phyloP scores from a whole-genome alignment of 306 rosid species.

The Castanospermum australe region DNA sequence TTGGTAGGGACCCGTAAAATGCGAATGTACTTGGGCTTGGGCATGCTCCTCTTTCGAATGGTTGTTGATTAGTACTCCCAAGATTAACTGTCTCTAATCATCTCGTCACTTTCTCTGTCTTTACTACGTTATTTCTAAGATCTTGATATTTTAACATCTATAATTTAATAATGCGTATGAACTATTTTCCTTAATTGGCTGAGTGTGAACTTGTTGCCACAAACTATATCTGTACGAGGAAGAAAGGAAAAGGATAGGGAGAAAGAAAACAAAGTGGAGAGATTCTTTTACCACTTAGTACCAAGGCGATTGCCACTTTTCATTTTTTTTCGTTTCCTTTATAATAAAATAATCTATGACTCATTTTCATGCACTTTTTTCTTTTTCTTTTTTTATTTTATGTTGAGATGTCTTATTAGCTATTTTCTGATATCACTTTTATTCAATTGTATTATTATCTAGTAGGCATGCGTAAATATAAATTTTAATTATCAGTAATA shows the following conservation, averaged over 20 bases:
- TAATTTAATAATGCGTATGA: too few relatives aligned
- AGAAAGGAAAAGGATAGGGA: background rate
- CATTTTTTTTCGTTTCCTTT: background rate
- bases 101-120: too few relatives aligned
- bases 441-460: background rate
- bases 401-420: background rate
- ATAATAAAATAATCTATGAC: background rate
- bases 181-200: too few relatives aligned
- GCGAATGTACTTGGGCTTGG: too few relatives aligned
- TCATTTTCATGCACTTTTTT: background rate
- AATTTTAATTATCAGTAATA: background rate
- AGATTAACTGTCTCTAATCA: too few relatives aligned
- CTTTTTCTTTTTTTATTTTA: background rate
- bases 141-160: too few relatives aligned
- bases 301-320: background rate
- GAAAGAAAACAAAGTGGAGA: background rate
- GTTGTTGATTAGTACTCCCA: too few relatives aligned
- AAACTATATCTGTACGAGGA: too few relatives aligned
- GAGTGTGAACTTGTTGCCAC: too few relatives aligned
- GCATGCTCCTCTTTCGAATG: too few relatives aligned
- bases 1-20: too few relatives aligned
- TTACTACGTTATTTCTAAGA: too few relatives aligned
- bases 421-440: background rate
- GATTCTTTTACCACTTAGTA: background rate
- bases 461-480: background rate